Base-by-base conservation (phyloP, 441 rosid genomes). In the Kokia cookei region DNA sequence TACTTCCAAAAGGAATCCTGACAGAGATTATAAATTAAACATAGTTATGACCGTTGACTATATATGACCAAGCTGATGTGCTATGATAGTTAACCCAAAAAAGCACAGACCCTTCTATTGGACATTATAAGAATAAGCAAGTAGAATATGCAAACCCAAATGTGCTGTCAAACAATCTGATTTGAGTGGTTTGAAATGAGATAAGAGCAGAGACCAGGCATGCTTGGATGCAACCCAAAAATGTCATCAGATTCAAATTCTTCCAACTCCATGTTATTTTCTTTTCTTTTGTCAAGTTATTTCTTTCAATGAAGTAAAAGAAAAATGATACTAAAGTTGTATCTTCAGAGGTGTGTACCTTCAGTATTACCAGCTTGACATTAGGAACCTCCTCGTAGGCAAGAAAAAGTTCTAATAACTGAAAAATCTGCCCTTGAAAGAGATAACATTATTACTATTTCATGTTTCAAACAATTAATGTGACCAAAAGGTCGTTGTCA, bases 321-420 rank as follows among this genome's bases (percentile, higher is more conserved):
- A 22, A 15, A 71, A 72, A 10, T 32, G 59, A 8, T 2, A 19
- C 4, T 12, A 8, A 51, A 65, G 60, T 7, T 40, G 26, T 40
- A 10, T 29, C 11, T 22, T 54, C 32, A 3, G 7, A 27, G 77
- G 60, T 11, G 53, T n/a, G 3, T 67, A 75, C 77, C 77, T 75
- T 75, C 55, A 75, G 7, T 3, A 75, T 68, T 29, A 75, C 48
- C 57, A 75, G 29, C 50, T 67, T 75, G 51, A 75, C 77, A 57
- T 67, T 58, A 58, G 77, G 73, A 58, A 67, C 73, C 22, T 66
- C 65, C 77, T 75, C 77, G 19, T 67, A 67, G 43, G 73, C 77
- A 66, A 75, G 55, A 42, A 75, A 75, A 66, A 65, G 66, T 17
- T 75, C 73, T 19, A 43, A 67, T 19, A 75, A 47, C 10, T 35